Evolutionary conservation across 1,284 basidiomycete species (phyloP).

Genomic region (Puccinia horiana): DNA sequence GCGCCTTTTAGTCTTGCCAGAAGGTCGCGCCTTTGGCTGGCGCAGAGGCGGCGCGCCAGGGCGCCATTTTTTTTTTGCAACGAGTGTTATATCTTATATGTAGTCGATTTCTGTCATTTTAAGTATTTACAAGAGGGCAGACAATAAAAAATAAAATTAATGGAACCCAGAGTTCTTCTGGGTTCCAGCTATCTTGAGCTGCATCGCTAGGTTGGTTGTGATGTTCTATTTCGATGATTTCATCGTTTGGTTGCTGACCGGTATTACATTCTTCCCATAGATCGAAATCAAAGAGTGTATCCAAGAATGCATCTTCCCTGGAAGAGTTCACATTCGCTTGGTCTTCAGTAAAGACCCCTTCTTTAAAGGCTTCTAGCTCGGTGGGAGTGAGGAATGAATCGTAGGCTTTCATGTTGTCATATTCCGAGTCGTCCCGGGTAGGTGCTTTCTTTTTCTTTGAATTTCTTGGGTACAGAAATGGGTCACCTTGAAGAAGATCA

Average conservation of each 20-base stretch:
- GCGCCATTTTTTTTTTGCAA: no score
- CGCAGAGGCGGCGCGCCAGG: no score
- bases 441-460: background rate
- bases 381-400: background rate
- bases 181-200: no score
- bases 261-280: background rate
- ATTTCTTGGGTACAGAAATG: background rate
- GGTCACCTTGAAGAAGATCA: background rate
- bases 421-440: constrained; percentile 3
- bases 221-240: background rate
- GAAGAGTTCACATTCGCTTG: background rate
- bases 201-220: no score
- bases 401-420: constrained; percentile 6
- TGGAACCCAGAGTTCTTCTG: no score
- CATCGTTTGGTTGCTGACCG: background rate
- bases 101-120: no score
- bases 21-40: no score
- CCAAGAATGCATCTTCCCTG: constrained; percentile 24
- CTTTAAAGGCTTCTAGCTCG: constrained; percentile 16
- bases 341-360: background rate
- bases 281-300: constrained; percentile 26
- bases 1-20: no score
- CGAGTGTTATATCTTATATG: no score
- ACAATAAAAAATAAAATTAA: no score
- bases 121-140: no score